Base-by-base conservation (phyloP, 2,329 filamentous ascomycete species). In the Fusarium mundagurra region DNA sequence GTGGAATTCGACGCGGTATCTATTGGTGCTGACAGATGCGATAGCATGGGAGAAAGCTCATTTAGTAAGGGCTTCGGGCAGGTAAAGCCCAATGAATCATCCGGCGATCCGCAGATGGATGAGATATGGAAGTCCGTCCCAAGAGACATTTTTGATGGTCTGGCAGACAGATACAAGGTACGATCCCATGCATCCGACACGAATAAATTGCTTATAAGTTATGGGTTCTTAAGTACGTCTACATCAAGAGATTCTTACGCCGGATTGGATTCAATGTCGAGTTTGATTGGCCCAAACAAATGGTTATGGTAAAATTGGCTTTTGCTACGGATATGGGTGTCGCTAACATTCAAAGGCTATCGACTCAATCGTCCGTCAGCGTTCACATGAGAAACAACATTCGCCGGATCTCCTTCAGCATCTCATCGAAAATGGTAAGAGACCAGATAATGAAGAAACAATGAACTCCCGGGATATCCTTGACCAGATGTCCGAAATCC, bases 121-220 rank as follows among this genome's bases (percentile, higher is more conserved):
- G 39, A 45, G 31, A 31, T 16, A 13, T 58, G 54, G 54, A 33
- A 33, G 20, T 47, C 54, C 6, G 17, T 58, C 22, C 39, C 54
- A 1, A 45, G 18, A 20, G 54, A 39, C 6, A 58, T 47, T 2
- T 58, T 58, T n/a, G 54, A 58, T n/a, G 54, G 54, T 27, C 54
- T 45, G 7, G 39, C 29, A 47, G 54, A 58, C 22, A 34, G 54
- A 36, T 58, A 58, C 31, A 58, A 58, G 31, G 54, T 58, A 20
- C 10, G 5, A 3, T 11, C 11, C 0, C 4, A 11, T 6, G 13
- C 10, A 22, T 2, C 9, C 0, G 9, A 12, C 3, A 29, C 6
- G 12, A 6, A 16, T 17, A 3, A 2, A 16, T 33, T 14, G 3
- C 31, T 58, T 13, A 47, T 7, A 9, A 27, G 24, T 27, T 18